A percentile compares a stretch with the other conserved stretches of the same genome.
Evolutionary conservation across 768 basidiomycete genomes (phyloP).

Genomic region (Rhizopogon salebrosus): DNA sequence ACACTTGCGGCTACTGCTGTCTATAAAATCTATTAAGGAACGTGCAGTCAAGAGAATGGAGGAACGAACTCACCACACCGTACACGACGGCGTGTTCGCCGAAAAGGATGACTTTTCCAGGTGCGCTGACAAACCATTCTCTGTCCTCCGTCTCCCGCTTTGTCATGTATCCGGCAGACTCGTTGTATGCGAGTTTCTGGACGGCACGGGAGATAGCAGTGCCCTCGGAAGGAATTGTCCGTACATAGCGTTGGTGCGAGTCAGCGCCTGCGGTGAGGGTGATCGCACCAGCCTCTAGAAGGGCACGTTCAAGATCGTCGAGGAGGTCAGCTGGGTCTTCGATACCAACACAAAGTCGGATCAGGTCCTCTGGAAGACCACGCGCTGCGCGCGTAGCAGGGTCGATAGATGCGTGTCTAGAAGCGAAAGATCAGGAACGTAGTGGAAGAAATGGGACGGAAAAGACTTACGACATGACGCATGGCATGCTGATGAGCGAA

Average conservation of each 20-base stretch:
- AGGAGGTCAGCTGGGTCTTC: constrained; percentile 91
- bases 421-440: constrained; percentile 3
- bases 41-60: constrained; percentile 2
- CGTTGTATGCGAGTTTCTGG: constrained; percentile 52
- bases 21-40: not conserved
- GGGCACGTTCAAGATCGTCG: constrained; percentile 90
- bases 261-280: constrained; percentile 46
- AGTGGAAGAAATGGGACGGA: not conserved
- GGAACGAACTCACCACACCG: constrained; percentile 69
- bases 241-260: constrained; percentile 43
- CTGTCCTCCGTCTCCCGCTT: constrained; percentile 28
- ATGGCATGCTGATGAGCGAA: constrained; percentile 97
- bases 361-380: constrained; percentile 96
- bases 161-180: constrained; percentile 12
- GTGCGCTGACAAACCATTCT: constrained; percentile 90
- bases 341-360: constrained; percentile 96
- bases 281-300: constrained; percentile 90
- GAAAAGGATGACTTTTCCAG: constrained; percentile 96
- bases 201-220: constrained; percentile 52
- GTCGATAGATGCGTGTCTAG: constrained; percentile 95
- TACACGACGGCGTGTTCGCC: constrained; percentile 99
- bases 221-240: constrained; percentile 28
- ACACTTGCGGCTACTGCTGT: constrained; percentile 57
- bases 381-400: constrained; percentile 92
- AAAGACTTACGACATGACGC: constrained; percentile 92